Conservation (phyloP, 2,329 filamentous ascomycete species). For the Truncatella angustata region DNA sequence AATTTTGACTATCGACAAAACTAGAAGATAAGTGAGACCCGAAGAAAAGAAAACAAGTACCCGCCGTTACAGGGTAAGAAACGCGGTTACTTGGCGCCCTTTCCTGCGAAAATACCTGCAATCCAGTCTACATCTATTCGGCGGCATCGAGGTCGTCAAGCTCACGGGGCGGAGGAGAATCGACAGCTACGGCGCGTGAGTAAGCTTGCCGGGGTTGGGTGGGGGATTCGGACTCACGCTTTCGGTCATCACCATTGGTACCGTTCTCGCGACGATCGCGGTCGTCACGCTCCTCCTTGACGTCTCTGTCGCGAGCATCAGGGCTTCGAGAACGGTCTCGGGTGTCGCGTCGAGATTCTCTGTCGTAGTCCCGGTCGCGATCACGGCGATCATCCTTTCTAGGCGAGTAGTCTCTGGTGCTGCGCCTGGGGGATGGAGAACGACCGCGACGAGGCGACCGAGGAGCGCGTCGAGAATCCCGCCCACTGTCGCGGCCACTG, state of each 20-base stretch:
- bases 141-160: constrained; percentile 97
- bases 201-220: neutral
- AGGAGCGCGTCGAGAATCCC: constrained; percentile 47
- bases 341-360: constrained; percentile 51
- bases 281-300: constrained; percentile 67
- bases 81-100: constrained; percentile 13
- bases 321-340: constrained; percentile 72
- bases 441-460: constrained; percentile 67
- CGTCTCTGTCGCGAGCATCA: constrained; percentile 53
- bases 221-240: constrained; percentile 57
- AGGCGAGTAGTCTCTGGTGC: constrained; percentile 78
- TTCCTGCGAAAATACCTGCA: constrained; percentile 13
- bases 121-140: constrained; percentile 52
- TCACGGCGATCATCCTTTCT: constrained; percentile 86
- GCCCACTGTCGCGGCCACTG: constrained; percentile 75
- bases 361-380: constrained; percentile 58
- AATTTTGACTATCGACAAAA: neutral
- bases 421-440: constrained; percentile 75
- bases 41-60: constrained; percentile 19
- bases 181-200: constrained; percentile 46
- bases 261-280: constrained; percentile 74
- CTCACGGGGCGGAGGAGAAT: constrained; percentile 71
- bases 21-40: constrained; percentile 30
- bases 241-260: constrained; percentile 84
- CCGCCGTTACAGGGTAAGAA: constrained; percentile 15